Evolutionary conservation across 495 filamentous ascomycete species (phyloP), one percentile per base, ranked within the genome.

Genomic region (Friedmanniomyces endolithicus): DNA sequence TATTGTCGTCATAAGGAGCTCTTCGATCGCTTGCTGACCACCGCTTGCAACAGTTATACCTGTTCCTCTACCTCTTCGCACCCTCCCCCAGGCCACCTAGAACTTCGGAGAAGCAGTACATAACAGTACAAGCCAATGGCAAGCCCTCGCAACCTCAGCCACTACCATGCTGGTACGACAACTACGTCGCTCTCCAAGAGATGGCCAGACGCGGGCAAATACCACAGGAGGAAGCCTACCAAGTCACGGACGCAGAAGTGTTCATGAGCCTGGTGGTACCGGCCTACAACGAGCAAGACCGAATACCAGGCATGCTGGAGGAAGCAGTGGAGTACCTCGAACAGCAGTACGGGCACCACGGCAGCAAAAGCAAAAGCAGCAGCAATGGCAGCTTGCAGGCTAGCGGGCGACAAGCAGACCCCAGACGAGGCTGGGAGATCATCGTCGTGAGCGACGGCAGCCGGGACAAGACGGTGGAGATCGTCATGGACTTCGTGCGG

Each of bases 381-480:
- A 56, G 58, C 23, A 59, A 61, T 35, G 58, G 56, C 16, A 31
- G 44, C 33, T 22, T 57, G 34, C 49, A 50, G 48, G 53, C 56
- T 11, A 58, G 46, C 54, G 52, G 46, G 11, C 62, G 48, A 14
- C 48, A 58, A 27, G 55, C 31, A 8, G 50, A 67, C 61, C 53
- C 56, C 55, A 34, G 53, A 16, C 74, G 71, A 31, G 88, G 87
- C 31, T 99, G 94, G 82, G 92, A 99, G 68, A 90, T 99, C 56
- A 71, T 99, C n/a, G 71, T 99, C 47, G 79, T 99, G 45, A 87
- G 89, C 47, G 92, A 99, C 68, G 94, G 90, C n/a, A 90, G 85
- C 50, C 85, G 73, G 31, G 92, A 99, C 72, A 75, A 70, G 52
- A 98, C 92, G 0, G 82, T 85, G 11, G 76, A 86, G 7, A 81